These are phyloP conservation scores for Sanguinoderma infundibulare DNA, from an alignment of 1,284 basidiomycete genomes.

Conservation along the genomic window DNA sequence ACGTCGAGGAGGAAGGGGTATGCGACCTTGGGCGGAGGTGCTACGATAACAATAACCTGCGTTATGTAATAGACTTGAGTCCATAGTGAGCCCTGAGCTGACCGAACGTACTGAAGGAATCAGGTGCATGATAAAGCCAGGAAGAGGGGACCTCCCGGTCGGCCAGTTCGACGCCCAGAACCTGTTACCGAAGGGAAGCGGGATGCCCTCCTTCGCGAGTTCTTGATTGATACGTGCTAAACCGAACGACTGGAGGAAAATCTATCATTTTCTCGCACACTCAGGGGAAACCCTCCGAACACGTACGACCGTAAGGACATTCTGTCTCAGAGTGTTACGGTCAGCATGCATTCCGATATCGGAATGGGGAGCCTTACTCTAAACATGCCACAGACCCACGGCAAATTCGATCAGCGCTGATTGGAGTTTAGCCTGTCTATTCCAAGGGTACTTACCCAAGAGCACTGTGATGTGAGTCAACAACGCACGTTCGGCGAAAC, in stretches of 20 bases:
- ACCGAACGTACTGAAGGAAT: conserved; percentile 53
- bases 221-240: conserved; percentile 37
- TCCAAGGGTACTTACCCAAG: neutral
- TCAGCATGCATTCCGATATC: neutral
- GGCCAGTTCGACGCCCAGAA: conserved; percentile 73
- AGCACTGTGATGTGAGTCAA: neutral
- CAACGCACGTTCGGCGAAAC: neutral
- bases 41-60: conserved; percentile 56
- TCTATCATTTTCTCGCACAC: neutral
- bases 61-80: neutral
- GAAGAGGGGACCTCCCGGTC: conserved; percentile 60
- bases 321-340: conserved; percentile 15
- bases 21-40: conserved; percentile 66
- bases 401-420: conserved; percentile 27
- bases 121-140: conserved; percentile 63
- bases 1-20: conserved; percentile 70
- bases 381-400: conserved; percentile 45
- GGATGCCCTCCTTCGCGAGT: conserved; percentile 53
- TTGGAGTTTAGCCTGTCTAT: neutral
- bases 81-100: conserved; percentile 35
- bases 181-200: conserved; percentile 60
- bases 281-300: neutral
- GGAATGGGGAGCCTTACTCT: neutral
- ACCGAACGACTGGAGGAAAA: conserved; percentile 29
- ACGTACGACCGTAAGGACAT: conserved; percentile 35